Evolutionary conservation across 164 flowering plant genomes (phyloP).

Genomic region (Brasenia schreberi): DNA sequence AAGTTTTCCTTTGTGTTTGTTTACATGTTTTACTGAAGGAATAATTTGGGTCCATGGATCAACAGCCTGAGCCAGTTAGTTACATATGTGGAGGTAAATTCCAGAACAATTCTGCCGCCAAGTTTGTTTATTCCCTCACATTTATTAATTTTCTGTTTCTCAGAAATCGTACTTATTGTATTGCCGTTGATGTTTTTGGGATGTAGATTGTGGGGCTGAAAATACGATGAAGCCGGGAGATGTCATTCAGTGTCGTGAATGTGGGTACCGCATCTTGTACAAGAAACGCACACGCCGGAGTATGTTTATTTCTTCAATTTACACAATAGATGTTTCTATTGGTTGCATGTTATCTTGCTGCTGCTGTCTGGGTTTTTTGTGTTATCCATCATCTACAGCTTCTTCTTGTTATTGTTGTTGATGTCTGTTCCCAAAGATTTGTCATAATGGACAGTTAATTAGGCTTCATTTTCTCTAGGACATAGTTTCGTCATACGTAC

Average conservation of each 20-base stretch:
- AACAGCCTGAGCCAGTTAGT: conserved; percentile 71
- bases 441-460: too few species aligned
- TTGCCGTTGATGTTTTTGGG: background rate
- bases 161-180: background rate
- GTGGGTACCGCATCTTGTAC: conserved; percentile 89
- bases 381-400: too few species aligned
- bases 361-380: too few species aligned
- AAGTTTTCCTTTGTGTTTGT: background rate
- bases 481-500: too few species aligned
- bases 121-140: background rate
- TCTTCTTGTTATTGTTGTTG: too few species aligned
- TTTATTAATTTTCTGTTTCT: background rate
- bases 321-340: background rate
- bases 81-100: conserved; percentile 73
- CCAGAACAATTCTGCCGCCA: background rate
- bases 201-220: conserved; percentile 77
- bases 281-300: conserved; percentile 95
- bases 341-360: too few species aligned
- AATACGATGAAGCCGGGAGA: conserved; percentile 79
- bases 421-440: too few species aligned
- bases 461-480: too few species aligned
- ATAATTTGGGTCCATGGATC: conserved; percentile 1
- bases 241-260: conserved; percentile 89
- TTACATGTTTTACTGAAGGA: background rate
- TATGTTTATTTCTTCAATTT: conserved; percentile 9